Evolutionary conservation across 257 asterid species (phyloP).

Genomic region (Solanum arcanum): DNA sequence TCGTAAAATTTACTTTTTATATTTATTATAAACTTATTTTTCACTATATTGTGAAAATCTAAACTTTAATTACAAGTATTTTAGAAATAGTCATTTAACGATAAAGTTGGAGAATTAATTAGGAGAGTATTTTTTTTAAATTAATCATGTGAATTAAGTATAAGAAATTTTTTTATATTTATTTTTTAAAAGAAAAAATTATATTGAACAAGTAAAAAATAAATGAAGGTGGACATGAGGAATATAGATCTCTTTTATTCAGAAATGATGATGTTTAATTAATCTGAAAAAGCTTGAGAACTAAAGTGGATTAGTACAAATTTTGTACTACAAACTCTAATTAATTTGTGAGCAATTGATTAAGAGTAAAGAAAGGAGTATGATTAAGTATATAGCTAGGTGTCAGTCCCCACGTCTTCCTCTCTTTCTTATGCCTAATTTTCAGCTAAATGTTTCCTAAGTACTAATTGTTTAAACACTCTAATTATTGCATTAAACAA

Average conservation of each 20-base stretch:
- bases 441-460: not conserved
- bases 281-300: not conserved
- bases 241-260: not conserved
- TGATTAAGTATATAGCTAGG: not conserved
- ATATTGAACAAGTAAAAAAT: not conserved
- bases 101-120: not conserved
- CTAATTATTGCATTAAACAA: not conserved
- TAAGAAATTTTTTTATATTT: no score
- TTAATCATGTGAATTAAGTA: not conserved
- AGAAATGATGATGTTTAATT: no score
- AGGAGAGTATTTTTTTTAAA: not conserved
- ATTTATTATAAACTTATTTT: not conserved
- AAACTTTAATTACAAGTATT: no score
- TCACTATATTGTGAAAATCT: not conserved
- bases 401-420: not conserved
- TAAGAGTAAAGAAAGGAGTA: not conserved
- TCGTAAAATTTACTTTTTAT: not conserved
- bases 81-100: not conserved
- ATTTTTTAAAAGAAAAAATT: no score
- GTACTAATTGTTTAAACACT: not conserved
- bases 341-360: not conserved
- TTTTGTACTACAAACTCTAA: not conserved
- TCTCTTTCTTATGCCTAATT: not conserved
- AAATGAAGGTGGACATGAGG: not conserved
- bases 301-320: not conserved